phyloP scores from a whole-genome alignment of 768 basidiomycete species.

The Russula foetens region DNA sequence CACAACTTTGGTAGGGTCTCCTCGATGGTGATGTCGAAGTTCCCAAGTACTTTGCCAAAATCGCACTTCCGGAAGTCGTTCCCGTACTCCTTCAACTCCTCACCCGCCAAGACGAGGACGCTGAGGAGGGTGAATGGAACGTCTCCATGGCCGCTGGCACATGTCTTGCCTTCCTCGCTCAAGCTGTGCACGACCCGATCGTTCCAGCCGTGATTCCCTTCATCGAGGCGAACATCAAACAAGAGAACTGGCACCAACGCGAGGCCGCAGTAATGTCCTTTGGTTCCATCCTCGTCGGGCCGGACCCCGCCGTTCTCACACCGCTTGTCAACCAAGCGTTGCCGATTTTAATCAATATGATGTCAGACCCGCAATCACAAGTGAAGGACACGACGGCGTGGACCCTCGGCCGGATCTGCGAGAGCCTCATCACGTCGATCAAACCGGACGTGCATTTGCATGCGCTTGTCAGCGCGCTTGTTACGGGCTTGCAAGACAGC shows the following conservation, averaged over 20 bases:
- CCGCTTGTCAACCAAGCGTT: slow-evolving; percentile 93
- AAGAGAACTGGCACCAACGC: slow-evolving; percentile 87
- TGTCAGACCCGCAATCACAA: slow-evolving; percentile 74
- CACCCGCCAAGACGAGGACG: slow-evolving; percentile 92
- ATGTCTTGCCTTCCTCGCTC: slow-evolving; percentile 81
- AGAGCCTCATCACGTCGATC: slow-evolving; percentile 76
- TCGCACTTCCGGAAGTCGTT: slow-evolving; percentile 89
- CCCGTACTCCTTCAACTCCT: slow-evolving; percentile 86
- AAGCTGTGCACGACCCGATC: slow-evolving; percentile 83
- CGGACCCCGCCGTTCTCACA: slow-evolving; percentile 78
- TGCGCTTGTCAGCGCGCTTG: slow-evolving; percentile 73
- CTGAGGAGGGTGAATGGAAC: slow-evolving; percentile 98
- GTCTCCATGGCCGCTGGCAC: slow-evolving; percentile 95
- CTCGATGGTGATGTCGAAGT: slow-evolving; percentile 83
- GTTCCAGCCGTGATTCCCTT: slow-evolving; percentile 94
- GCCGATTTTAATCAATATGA: slow-evolving; percentile 91
- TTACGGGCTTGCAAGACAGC: slow-evolving; percentile 68
- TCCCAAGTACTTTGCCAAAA: slow-evolving; percentile 87
- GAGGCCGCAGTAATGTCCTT: slow-evolving; percentile 99
- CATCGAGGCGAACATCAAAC: slow-evolving; percentile 93
- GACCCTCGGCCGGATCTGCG: slow-evolving; percentile 95
- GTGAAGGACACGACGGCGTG: slow-evolving; percentile 98
- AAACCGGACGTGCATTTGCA: slow-evolving; percentile 86
- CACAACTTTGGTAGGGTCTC: slow-evolving; percentile 49
- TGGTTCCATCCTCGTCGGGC: slow-evolving; percentile 95